Base-by-base conservation (phyloP, 225 moss, liverwort and hornwort genomes). In the Climacium dendroides region DNA sequence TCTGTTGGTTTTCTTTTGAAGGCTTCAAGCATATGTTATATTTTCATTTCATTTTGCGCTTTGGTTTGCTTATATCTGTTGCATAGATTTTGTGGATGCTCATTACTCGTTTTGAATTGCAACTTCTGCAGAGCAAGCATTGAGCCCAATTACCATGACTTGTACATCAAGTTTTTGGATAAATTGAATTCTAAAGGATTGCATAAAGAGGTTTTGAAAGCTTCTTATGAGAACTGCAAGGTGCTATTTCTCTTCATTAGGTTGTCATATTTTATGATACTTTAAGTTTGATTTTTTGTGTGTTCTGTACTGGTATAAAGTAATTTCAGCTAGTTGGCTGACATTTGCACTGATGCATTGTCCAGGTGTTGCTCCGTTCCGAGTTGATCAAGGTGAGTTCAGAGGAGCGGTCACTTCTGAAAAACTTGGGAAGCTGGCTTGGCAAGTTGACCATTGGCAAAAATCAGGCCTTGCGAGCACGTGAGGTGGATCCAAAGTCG, bases 211-310 rank as follows among this genome's bases (percentile, higher is more conserved):
- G 91, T 99, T 89, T 89, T 99, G 84, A 97, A 99, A 90, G 94
- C 99, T 55, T 97, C 97, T 37, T 99, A 97, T 77, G 99, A 99
- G 87, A 99, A 99, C 79, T 97, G 97, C 95, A 99, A 99, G 96
- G 98, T 98, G 87, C 82, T 72, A 52, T 84, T 85, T 58, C 71
- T 73, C 43, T 48, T 90, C 67, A 82, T 82, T 67, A 39, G 73
- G 23, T 61, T 85, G 60, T 37, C 47, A 67, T 65, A 52, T 71
- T 83, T 83, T 28, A 28, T 54, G 30, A 39, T 66, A 24, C 65
- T 83, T 55, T 28, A 71, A 69, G 60, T 83, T 74, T 9, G 43
- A 69, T 58, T 61, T 76, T 79, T 83, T 74, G 37, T 87, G 50
- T 80, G 71, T 76, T 81, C 30, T 83, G 23, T 48, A 65, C 47